Percentiles rank a stretch among this genome's conserved stretches.
Conservation (phyloP, 345 rosid species). For the Sapria himalayana region DNA sequence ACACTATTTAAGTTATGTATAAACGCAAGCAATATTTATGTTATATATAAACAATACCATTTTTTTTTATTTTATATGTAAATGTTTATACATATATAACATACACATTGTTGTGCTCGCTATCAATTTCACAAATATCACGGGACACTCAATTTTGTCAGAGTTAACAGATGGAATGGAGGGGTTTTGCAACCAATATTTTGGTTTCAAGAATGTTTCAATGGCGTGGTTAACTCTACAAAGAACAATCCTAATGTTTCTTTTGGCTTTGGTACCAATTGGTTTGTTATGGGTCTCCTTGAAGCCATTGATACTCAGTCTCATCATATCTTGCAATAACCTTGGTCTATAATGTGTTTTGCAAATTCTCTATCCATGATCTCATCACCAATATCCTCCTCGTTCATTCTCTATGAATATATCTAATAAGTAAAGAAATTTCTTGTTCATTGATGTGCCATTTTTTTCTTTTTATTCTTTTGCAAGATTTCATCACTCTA, state of each 20-base stretch:
- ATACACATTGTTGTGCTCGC: conserved; percentile 55
- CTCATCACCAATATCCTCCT: conserved; percentile 51
- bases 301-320: conserved; percentile 39
- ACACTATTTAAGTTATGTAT: too few species aligned
- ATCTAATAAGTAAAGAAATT: conserved; percentile 59
- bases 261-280: conserved; percentile 43
- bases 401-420: conserved; percentile 69
- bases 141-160: conserved; percentile 72
- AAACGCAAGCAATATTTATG: too few species aligned
- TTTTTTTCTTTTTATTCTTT: conserved; percentile 27
- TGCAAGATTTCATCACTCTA: conserved; percentile 38
- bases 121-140: conserved; percentile 76
- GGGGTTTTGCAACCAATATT: conserved; percentile 68
- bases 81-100: too few species aligned
- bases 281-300: conserved; percentile 47
- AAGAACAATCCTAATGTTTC: conserved; percentile 44
- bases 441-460: conserved; percentile 86
- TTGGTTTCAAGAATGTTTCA: conserved; percentile 42
- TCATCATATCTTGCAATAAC: conserved; percentile 40
- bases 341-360: conserved; percentile 37
- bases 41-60: too few species aligned
- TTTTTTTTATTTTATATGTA: too few species aligned
- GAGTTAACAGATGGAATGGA: conserved; percentile 91
- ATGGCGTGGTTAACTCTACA: conserved; percentile 30
- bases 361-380: conserved; percentile 54